Evolutionary conservation across 2,329 filamentous ascomycete genomes (phyloP), one percentile per base, ranked within the genome.

Genomic region (Pseudogymnoascus sp.): DNA sequence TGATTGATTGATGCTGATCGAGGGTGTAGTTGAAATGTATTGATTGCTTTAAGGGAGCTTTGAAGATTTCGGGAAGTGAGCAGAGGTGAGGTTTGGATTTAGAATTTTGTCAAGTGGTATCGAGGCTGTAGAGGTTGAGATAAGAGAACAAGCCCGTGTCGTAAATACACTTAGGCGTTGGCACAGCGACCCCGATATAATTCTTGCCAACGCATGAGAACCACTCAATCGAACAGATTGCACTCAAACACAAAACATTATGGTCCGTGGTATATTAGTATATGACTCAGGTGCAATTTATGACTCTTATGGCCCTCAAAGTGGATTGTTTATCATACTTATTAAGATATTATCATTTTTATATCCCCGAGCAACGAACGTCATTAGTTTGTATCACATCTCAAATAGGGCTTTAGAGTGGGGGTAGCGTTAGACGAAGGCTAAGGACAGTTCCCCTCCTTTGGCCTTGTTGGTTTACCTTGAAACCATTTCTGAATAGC

Each of bases 121-220:
- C 50, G 50, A 28, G 50, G 11, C 16, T 12, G 16, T 16, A 5
- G 50, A 56, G 28, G 50, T 34, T 34, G n/a, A 56, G 50, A 56
- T 56, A 56, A 56, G 50, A 50, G 50, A 56, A 34, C 44, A 34
- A 34, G 16, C n/a, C 50, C 25, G 21, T 56, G 50, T 14, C 28
- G 50, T 56, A 56, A 56, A 56, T 56, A 56, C 50, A 56, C 50
- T 56, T 56, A 12, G n/a, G n/a, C 28, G 50, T 56, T 56, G 50
- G 50, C 50, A 56, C 50, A 31, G 50, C 50, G 50, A 56, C 50
- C 25, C 50, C 10, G 12, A 34, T 34, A 56, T 56, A 56, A 21
- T 56, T 56, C n/a, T 31, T 56, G 50, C 50, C 50, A 56, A 21
- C 50, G 50, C 28, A 56, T 56, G 28, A 56, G 25, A 34, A 56